A percentile compares a stretch with the other conserved stretches of the same genome.
phyloP scores from a whole-genome alignment of 495 filamentous ascomycete genomes.

The Penicillium turbatum region DNA sequence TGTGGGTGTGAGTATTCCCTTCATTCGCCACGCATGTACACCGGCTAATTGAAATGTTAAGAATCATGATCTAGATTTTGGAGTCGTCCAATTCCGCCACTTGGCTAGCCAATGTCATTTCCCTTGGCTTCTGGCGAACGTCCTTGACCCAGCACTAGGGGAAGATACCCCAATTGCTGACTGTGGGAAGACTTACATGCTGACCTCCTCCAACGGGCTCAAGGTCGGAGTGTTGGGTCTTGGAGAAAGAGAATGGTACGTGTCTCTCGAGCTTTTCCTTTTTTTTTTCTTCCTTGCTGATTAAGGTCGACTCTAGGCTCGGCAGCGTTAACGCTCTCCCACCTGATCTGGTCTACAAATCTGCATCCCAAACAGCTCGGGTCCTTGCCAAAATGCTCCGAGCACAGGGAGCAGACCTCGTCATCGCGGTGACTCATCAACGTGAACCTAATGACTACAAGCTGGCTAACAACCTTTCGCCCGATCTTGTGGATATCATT shows the following conservation, averaged over 20 bases:
- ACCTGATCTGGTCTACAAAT: slow-evolving; percentile 73
- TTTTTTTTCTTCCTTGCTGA: not conserved
- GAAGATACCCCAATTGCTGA: slow-evolving; percentile 63
- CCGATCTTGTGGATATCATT: slow-evolving; percentile 74
- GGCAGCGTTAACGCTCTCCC: slow-evolving; percentile 84
- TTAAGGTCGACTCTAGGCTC: slow-evolving; percentile 48
- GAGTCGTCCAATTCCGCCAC: slow-evolving; percentile 72
- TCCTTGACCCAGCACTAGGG: slow-evolving; percentile 73
- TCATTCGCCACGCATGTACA: slow-evolving; percentile 2
- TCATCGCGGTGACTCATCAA: slow-evolving; percentile 79
- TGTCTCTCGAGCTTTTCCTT: not conserved
- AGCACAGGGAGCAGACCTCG: slow-evolving; percentile 71
- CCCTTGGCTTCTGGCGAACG: slow-evolving; percentile 86
- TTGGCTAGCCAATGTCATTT: slow-evolving; percentile 71
- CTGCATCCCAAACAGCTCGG: slow-evolving; percentile 64
- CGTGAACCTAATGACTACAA: slow-evolving; percentile 83
- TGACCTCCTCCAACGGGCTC: slow-evolving; percentile 75
- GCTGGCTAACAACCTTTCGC: slow-evolving; percentile 61
- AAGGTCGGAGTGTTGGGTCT: slow-evolving; percentile 83
- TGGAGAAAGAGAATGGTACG: slow-evolving; percentile 65
- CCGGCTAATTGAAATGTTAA: slow-evolving; percentile 22
- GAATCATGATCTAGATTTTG: slow-evolving; percentile 95
- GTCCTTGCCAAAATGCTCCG: slow-evolving; percentile 66
- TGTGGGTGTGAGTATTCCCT: slow-evolving; percentile 61
- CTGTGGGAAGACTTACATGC: slow-evolving; percentile 63